These are phyloP conservation scores for Emmonsiellopsis sp. DNA, from an alignment of 2,329 filamentous ascomycete genomes.

Conservation along the genomic window DNA sequence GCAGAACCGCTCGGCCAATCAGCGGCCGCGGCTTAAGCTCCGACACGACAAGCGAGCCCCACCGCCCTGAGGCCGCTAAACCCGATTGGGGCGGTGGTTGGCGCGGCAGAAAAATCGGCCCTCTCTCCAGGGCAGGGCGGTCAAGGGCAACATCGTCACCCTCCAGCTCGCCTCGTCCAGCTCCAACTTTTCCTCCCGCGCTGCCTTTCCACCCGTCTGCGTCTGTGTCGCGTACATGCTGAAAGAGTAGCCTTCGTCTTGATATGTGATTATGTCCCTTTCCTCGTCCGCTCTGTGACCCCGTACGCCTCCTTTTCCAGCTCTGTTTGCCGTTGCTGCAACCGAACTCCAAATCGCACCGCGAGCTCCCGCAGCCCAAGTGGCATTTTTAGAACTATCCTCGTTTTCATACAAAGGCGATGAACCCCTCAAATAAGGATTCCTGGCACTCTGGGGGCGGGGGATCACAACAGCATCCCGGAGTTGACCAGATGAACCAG, in stretches of 20 bases:
- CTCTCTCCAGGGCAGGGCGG: neutral
- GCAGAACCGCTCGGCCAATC: neutral
- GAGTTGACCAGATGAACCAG: slow-evolving; percentile 34
- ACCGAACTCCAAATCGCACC: too few relatives aligned
- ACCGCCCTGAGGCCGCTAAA: neutral
- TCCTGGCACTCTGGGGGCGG: slow-evolving; percentile 31
- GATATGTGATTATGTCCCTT: neutral
- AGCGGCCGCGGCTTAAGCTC: neutral
- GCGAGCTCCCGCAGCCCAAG: too few relatives aligned
- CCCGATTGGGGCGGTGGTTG: neutral
- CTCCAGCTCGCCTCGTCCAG: neutral
- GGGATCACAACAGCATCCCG: slow-evolving; percentile 32
- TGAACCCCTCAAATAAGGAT: slow-evolving; percentile 35
- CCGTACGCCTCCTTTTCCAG: too few relatives aligned
- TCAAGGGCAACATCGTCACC: slow-evolving; percentile 2
- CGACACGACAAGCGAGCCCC: neutral
- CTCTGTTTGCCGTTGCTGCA: too few relatives aligned
- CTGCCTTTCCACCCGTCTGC: neutral
- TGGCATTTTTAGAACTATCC: neutral
- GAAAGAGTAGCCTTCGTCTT: neutral
- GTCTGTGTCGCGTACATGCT: slow-evolving; percentile 1
- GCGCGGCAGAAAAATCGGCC: slow-evolving; percentile 2
- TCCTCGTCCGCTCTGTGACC: neutral
- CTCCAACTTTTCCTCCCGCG: neutral
- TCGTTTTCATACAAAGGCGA: slow-evolving; percentile 11